phyloP scores from a whole-genome alignment of 208 protist species.

The Entamoeba histolytica region DNA sequence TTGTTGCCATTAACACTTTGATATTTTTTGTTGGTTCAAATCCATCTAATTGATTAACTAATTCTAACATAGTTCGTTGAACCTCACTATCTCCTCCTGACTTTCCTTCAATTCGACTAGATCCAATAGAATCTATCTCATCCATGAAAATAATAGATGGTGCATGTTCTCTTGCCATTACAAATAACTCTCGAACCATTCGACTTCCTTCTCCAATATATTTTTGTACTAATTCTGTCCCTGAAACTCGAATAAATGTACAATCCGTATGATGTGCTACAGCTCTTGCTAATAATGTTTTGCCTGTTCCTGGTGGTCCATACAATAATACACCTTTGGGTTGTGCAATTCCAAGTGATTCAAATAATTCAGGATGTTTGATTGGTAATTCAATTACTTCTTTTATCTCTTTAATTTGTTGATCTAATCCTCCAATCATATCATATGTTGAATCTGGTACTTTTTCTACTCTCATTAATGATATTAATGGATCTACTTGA shows the following conservation, averaged over 20 bases:
- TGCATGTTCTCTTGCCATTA: constrained; percentile 91
- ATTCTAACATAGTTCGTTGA: constrained; percentile 97
- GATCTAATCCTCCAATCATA: constrained; percentile 92
- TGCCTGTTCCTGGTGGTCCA: constrained; percentile 96
- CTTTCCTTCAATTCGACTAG: constrained; percentile 52
- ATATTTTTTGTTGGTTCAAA: constrained; percentile 89
- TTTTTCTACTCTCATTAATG: constrained; percentile 95
- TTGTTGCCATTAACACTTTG: constrained; percentile 99
- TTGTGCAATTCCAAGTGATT: constrained; percentile 92
- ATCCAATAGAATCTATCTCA: constrained; percentile 94
- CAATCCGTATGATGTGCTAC: constrained; percentile 97
- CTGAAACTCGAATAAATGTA: constrained; percentile 97
- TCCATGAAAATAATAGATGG: constrained; percentile 99
- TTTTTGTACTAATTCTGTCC: constrained; percentile 90
- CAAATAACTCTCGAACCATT: constrained; percentile 99
- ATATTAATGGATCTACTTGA: constrained; percentile 94
- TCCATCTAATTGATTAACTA: constrained; percentile 98
- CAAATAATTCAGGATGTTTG: constrained; percentile 91
- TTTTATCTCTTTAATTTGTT: constrained; percentile 93
- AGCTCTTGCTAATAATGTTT: constrained; percentile 92
- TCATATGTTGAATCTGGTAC: constrained; percentile 82
- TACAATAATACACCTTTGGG: constrained; percentile 99
- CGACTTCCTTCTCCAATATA: too few species aligned
- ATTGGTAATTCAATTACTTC: constrained; percentile 97
- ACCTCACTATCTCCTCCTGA: constrained; percentile 72